Evolutionary conservation across 331 rosid species (phyloP).

Genomic region (Pyracantha coccinea): DNA sequence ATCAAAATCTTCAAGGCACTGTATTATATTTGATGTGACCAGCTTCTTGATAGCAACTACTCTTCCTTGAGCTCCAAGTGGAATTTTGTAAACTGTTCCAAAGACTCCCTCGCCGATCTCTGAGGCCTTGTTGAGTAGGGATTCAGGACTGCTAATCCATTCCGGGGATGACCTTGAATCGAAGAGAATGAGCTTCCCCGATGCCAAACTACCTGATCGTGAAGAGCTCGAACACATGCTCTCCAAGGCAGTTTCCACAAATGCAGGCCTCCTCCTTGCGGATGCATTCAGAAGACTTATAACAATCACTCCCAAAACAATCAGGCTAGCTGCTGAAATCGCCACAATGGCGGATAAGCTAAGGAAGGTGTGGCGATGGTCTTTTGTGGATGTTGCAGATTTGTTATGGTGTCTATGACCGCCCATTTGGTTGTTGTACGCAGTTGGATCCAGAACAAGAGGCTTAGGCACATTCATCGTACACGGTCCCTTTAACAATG

Average conservation of each 20-base stretch:
- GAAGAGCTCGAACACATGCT: constrained; percentile 87
- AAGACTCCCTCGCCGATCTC: constrained; percentile 87
- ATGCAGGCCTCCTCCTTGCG: constrained; percentile 56
- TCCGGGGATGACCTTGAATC: constrained; percentile 40
- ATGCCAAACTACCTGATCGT: constrained; percentile 46
- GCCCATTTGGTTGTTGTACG: constrained; percentile 47
- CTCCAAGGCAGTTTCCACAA: constrained; percentile 76
- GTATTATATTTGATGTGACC: constrained; percentile 50
- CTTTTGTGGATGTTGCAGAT: constrained; percentile 16
- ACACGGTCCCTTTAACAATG: constrained; percentile 80
- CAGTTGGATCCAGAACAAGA: constrained; percentile 83
- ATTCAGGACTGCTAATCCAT: constrained; percentile 43
- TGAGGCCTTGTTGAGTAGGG: constrained; percentile 65
- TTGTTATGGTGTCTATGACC: constrained; percentile 30
- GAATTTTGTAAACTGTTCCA: constrained; percentile 77
- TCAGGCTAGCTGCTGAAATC: constrained; percentile 61
- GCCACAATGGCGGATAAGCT: constrained; percentile 81
- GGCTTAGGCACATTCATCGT: constrained; percentile 84
- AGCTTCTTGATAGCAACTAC: constrained; percentile 70
- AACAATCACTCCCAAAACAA: constrained; percentile 64
- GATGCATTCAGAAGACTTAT: constrained; percentile 63
- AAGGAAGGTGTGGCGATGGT: constrained; percentile 52
- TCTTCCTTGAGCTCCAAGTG: constrained; percentile 58
- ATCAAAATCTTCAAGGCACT: constrained; percentile 69
- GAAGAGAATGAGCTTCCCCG: constrained; percentile 72